Evolutionary conservation across 179 eudicot genomes (phyloP), one percentile per base, ranked within the genome.

Genomic region (Beta macrorhiza): DNA sequence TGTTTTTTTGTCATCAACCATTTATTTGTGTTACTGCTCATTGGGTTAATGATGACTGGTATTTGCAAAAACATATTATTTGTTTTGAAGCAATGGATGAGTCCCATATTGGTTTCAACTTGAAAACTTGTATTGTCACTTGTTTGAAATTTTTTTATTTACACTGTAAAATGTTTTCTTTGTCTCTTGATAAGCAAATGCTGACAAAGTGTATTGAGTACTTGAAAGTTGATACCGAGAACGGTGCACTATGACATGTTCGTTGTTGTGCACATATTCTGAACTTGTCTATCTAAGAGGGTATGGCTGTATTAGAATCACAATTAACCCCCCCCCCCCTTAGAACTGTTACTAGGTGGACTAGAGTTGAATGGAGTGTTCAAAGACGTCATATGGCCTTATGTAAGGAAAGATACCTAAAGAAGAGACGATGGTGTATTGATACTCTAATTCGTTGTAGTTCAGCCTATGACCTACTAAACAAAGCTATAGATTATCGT

Each of bases 121-220:
- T 76, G 2, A 59, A 42, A 19, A 0, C 8, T 44, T 37, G 69
- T 8, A 77, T 63, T 62, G n/a, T 11, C 5, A 4, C 47, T 4
- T 62, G 58, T 20, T 77, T 45, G 1, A 29, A 45, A 15, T 37
- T n/a, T 3, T 77, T 63, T 51, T 19, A 64, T 16, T 77, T 77
- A n/a, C 8, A 11, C 47, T 17, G 63, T 52, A 77, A 52, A 12
- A 5, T 65, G 4, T 65, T 75, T 56, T 8, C 29, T 42, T 42
- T 75, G 32, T 75, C 78, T 19, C 22, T 70, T 70, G 22, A 69
- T 37, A 69, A 69, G 73, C 73, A 6, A 70, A 6, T 7, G 55
- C 74, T 7, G 45, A 45, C 22, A 1, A 42, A 42, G 14, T 42
- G 52, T 16, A 70, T 70, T 70, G 20, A 17, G 5, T 44, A 44